These are phyloP conservation scores for Cercospora brassicicola DNA, from an alignment of 2,329 filamentous ascomycete species.

Conservation along the genomic window DNA sequence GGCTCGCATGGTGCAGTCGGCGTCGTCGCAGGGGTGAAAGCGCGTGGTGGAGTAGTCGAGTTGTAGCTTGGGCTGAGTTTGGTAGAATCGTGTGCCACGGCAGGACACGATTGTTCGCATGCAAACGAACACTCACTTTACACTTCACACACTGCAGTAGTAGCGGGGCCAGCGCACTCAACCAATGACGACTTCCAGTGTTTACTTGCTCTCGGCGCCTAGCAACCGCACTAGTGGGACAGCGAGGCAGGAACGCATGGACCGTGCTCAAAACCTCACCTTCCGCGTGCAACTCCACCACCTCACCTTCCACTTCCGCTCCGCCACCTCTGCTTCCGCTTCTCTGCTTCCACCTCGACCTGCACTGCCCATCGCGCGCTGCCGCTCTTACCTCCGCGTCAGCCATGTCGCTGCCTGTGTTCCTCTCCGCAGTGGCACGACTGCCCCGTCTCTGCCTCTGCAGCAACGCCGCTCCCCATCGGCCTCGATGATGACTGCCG, in stretches of 20 bases:
- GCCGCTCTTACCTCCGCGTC: background rate
- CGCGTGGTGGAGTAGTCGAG: background rate
- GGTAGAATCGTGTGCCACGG: background rate
- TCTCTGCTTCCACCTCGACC: background rate
- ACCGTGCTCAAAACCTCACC: background rate
- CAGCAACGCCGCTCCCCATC: background rate
- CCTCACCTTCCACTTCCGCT: background rate
- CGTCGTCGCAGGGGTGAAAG: background rate
- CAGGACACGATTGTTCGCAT: background rate
- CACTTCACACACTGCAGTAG: background rate
- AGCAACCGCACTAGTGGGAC: constrained; percentile 3
- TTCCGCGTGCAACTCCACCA: background rate
- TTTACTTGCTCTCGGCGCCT: background rate
- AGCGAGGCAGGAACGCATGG: background rate
- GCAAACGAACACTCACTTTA: background rate
- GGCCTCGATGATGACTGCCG: background rate
- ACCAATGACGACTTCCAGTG: constrained; percentile 5
- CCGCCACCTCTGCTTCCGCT: background rate
- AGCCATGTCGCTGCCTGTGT: background rate
- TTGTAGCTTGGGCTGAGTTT: background rate
- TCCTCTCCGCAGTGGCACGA: background rate
- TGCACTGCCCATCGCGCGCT: background rate
- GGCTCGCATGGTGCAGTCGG: constrained; percentile 23
- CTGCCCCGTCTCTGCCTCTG: background rate
- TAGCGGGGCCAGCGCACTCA: background rate